These are phyloP conservation scores for Blastobotrys niveus DNA, from an alignment of 1,139 yeast species.

Conservation along the genomic window DNA sequence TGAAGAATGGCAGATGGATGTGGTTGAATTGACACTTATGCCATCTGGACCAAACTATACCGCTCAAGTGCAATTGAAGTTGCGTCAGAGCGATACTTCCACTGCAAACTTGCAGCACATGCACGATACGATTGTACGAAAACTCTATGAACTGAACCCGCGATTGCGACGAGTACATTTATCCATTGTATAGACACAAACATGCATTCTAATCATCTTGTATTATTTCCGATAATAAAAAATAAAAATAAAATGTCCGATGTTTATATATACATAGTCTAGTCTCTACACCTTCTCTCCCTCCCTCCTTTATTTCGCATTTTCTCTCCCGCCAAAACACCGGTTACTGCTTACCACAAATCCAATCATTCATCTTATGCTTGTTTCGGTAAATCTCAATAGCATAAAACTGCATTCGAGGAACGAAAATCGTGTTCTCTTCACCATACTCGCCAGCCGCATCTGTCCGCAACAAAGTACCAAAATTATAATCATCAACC, in stretches of 20 bases:
- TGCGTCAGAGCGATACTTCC: too few relatives aligned
- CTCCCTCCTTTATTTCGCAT: too few relatives aligned
- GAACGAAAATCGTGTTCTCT: conserved; percentile 80
- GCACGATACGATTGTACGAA: conserved; percentile 31
- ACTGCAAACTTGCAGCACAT: conserved; percentile 42
- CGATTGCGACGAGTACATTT: conserved; percentile 36
- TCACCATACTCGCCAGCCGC: conserved; percentile 72
- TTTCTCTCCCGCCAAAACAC: too few relatives aligned
- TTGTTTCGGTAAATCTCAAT: conserved; percentile 92
- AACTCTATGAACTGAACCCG: conserved; percentile 32
- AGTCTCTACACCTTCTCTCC: too few relatives aligned
- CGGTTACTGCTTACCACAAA: too few relatives aligned
- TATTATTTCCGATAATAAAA: too few relatives aligned
- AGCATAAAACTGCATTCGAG: conserved; percentile 90
- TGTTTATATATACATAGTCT: too few relatives aligned
- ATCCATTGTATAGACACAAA: too few relatives aligned
- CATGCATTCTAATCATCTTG: conserved; percentile 20
- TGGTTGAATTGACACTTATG: conserved; percentile 22
- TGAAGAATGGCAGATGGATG: conserved; percentile 10
- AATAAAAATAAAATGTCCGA: too few relatives aligned
- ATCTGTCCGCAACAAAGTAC: conserved; percentile 77
- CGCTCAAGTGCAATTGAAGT: conserved; percentile 17
- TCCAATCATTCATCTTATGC: conserved; percentile 91
- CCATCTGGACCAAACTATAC: conserved; percentile 31
- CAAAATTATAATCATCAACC: conserved; percentile 86